Evolutionary conservation across 148 eudicot genomes (phyloP).

Genomic region (Cornus florida): DNA sequence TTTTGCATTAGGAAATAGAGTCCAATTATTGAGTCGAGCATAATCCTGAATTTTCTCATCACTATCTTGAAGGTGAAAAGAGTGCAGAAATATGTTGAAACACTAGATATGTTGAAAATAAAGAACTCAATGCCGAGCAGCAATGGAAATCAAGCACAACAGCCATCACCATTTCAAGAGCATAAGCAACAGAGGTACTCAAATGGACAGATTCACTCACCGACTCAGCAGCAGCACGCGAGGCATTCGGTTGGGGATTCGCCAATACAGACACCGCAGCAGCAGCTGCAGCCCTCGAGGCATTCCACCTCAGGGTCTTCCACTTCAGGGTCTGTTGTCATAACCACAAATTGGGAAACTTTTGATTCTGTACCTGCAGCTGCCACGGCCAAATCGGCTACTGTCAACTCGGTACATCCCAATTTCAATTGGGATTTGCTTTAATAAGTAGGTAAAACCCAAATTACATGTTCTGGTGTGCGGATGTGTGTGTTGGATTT

Average conservation of each 20-base stretch:
- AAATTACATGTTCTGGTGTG: slow-evolving; percentile 32
- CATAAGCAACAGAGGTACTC: slow-evolving; percentile 24
- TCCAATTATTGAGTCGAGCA: not conserved
- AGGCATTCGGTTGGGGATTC: slow-evolving; percentile 50
- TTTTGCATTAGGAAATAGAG: not conserved
- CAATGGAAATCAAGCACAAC: slow-evolving; percentile 34
- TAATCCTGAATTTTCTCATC: not conserved
- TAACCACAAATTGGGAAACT: slow-evolving; percentile 94
- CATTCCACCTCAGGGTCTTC: slow-evolving; percentile 43
- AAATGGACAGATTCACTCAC: slow-evolving; percentile 42
- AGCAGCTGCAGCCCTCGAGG: slow-evolving; percentile 24
- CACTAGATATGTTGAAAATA: slow-evolving; percentile 67
- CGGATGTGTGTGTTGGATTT: slow-evolving; percentile 49
- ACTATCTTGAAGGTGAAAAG: slow-evolving; percentile 57
- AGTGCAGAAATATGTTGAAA: slow-evolving; percentile 88
- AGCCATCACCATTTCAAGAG: slow-evolving; percentile 27
- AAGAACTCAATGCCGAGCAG: slow-evolving; percentile 45
- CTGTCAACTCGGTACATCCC: slow-evolving; percentile 34
- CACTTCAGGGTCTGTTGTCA: slow-evolving; percentile 60
- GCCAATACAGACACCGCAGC: slow-evolving; percentile 25
- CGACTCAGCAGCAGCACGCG: slow-evolving; percentile 37
- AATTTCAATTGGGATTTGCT: slow-evolving; percentile 82
- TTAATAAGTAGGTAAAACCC: slow-evolving; percentile 45
- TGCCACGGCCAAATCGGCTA: slow-evolving; percentile 36
- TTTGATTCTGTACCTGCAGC: slow-evolving; percentile 61